Evolutionary conservation across 345 rosid genomes (phyloP), one percentile per base, ranked within the genome.

Genomic region (Mangifera indica): DNA sequence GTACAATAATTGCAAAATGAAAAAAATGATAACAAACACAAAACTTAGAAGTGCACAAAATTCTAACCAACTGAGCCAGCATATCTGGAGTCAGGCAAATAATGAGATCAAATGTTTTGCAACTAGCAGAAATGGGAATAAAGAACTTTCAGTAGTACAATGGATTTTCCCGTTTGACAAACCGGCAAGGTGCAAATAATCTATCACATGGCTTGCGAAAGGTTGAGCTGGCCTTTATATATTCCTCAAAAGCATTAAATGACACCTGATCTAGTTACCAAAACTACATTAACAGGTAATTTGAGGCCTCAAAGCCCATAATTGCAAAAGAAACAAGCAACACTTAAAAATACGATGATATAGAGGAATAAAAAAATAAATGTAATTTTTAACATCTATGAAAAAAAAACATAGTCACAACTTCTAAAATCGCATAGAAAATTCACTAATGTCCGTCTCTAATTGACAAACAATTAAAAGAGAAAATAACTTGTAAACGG

Each of bases 201-300:
- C 68, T 17, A 56, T 48, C 37, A 56, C 68, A 69, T 49, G 56
- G 21, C 69, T 66, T 20, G 57, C 76, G 60, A 72, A 72, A 74
- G 67, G 44, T 54, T 20, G 25, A 71, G 67, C 66, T 59, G 32
- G 70, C 69, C 70, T 60, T 45, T 40, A 49, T 60, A 60, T 69
- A 56, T 65, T 81, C 84, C 75, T 70, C 75, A 67, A 57, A 74
- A 56, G 73, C 68, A 59, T 57, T 51, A 63, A 56, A 63, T 17
- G 51, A 73, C 70, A 61, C 78, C 70, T 71, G 55, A 49, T 59
- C 79, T 66, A 76, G 60, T 69, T 65, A 78, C 49, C 69, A 64
- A 60, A 72, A 63, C 77, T 75, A 79, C 42, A 71, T 51, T 29
- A 71, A 65, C 59, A 67, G 46, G 54, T 67, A 63, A 81, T 63